Evolutionary conservation across 108 stramenopile species (phyloP).

Genomic region (Conticribra weissflogii): DNA sequence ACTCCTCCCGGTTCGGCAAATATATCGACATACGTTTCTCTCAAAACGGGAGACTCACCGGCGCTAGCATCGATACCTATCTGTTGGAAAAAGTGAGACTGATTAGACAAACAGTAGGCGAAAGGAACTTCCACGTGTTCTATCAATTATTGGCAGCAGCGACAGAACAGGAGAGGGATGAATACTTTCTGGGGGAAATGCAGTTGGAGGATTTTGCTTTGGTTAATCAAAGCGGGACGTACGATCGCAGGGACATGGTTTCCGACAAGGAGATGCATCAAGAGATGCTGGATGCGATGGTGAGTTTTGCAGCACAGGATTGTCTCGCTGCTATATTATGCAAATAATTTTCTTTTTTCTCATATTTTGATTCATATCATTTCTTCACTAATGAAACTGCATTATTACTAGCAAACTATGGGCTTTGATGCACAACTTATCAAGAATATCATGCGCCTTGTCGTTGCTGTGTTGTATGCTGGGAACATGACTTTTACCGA

Average conservation of each 20-base stretch:
- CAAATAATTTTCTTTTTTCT: not conserved
- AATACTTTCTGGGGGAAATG: constrained; percentile 35
- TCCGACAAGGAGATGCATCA: constrained; percentile 66
- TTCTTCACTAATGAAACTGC: not conserved
- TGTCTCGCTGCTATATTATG: not conserved
- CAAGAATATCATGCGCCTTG: constrained; percentile 55
- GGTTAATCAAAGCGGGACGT: constrained; percentile 71
- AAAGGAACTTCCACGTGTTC: constrained; percentile 94
- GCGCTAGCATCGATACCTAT: constrained; percentile 83
- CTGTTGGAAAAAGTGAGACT: constrained; percentile 84
- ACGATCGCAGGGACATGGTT: constrained; percentile 81
- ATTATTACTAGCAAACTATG: constrained; percentile 54
- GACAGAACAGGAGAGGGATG: constrained; percentile 38
- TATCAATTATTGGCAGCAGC: constrained; percentile 75
- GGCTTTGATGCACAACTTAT: constrained; percentile 58
- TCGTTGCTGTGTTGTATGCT: constrained; percentile 66
- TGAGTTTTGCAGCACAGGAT: constrained; percentile 19
- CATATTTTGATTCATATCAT: not conserved
- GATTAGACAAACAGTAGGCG: constrained; percentile 70
- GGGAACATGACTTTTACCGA: constrained; percentile 71
- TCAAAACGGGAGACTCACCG: constrained; percentile 54
- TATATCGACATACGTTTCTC: constrained; percentile 86
- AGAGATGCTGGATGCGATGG: constrained; percentile 68
- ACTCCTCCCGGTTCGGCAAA: constrained; percentile 88
- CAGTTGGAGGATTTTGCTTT: constrained; percentile 71